Conservation (phyloP, 345 rosid genomes). For the Syzygium grande region DNA sequence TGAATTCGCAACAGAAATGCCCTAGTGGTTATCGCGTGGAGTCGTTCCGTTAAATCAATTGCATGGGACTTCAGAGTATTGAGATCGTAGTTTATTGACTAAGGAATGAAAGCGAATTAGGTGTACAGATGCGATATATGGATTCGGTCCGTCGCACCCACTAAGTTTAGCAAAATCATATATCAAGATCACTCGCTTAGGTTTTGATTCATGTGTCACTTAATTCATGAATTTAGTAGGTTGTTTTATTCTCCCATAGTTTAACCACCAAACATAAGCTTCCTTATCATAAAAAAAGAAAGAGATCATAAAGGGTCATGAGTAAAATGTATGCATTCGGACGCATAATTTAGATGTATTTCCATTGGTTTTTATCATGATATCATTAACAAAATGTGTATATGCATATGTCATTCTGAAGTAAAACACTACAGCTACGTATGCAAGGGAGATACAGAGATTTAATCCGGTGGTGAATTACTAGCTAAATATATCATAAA, state of each 20-base stretch:
- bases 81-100: not conserved
- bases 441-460: not conserved
- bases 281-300: not conserved
- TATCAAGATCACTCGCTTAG: not conserved
- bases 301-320: not conserved
- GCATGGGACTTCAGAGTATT: not conserved
- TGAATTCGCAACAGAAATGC: not conserved
- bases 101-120: not conserved
- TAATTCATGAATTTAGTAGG: not conserved
- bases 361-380: not conserved
- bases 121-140: not conserved
- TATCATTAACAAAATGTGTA: not conserved
- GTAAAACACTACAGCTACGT: not conserved
- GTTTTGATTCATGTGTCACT: not conserved
- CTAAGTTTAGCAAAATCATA: not conserved
- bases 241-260: not conserved
- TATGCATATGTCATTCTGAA: not conserved
- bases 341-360: not conserved
- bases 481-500: not conserved
- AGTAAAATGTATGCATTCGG: not conserved
- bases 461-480: not conserved
- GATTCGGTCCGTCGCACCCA: not conserved
- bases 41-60: not conserved
- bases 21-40: not conserved
- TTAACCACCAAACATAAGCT: not conserved